A percentile compares a stretch with the other conserved stretches of the same genome.
These are phyloP conservation scores for Phaseolus coccineus DNA, from an alignment of 331 rosid genomes.

Conservation along the genomic window DNA sequence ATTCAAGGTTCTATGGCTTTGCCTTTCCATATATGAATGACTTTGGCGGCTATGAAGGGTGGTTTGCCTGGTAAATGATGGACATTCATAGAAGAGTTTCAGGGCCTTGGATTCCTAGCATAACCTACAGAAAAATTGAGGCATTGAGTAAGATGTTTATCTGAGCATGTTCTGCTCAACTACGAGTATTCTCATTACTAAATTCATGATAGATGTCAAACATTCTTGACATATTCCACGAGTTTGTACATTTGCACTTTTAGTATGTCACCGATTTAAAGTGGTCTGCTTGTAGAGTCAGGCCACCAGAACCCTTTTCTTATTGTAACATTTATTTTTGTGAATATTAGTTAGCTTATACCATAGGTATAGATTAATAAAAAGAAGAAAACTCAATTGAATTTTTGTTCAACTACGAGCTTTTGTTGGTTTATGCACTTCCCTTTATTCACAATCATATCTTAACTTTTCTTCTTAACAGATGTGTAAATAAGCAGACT, in stretches of 20 bases:
- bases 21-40: conserved; percentile 5
- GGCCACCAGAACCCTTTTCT: conserved; percentile 38
- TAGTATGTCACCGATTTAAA: conserved; percentile 27
- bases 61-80: conserved; percentile 19
- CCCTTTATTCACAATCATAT: background rate
- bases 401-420: conserved; percentile 30
- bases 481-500: too few relatives aligned
- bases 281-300: conserved; percentile 51
- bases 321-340: conserved; percentile 34
- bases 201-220: conserved; percentile 48
- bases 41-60: background rate
- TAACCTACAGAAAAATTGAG: background rate
- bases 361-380: conserved; percentile 34
- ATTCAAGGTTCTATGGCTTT: conserved; percentile 38
- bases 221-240: conserved; percentile 39
- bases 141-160: conserved; percentile 8
- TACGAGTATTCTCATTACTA: conserved; percentile 29
- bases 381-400: conserved; percentile 33
- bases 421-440: background rate
- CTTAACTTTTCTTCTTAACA: background rate
- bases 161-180: conserved; percentile 8
- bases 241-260: conserved; percentile 40
- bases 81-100: conserved; percentile 20
- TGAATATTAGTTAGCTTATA: conserved; percentile 46
- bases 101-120: conserved; percentile 32